Evolutionary conservation across 306 rosid genomes (phyloP).

Genomic region (Fragaria iinumae): DNA sequence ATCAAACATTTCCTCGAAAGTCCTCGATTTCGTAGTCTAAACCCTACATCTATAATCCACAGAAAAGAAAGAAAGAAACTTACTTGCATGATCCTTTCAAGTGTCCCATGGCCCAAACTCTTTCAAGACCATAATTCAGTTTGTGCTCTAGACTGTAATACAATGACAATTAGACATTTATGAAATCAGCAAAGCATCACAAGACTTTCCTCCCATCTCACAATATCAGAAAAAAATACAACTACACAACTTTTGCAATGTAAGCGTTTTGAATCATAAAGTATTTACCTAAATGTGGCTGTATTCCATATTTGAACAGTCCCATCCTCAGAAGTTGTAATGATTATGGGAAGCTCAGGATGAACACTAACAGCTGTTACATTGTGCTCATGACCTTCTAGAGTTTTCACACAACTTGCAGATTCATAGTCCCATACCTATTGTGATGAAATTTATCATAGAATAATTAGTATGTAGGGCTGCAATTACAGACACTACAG

Average conservation of each 20-base stretch:
- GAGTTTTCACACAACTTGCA: slow-evolving; percentile 35
- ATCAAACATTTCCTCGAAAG: neutral
- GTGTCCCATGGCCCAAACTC: slow-evolving; percentile 62
- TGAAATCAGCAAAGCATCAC: neutral
- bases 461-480: neutral
- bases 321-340: slow-evolving; percentile 61
- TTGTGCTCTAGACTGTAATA: slow-evolving; percentile 40
- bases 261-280: neutral
- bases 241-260: neutral
- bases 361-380: slow-evolving; percentile 45
- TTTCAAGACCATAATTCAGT: slow-evolving; percentile 45
- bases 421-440: slow-evolving; percentile 55
- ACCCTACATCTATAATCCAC: neutral
- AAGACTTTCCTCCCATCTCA: neutral
- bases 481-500: neutral
- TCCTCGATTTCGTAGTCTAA: neutral
- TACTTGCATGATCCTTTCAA: slow-evolving; percentile 47
- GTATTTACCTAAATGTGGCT: slow-evolving; percentile 32
- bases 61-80: slow-evolving; percentile 8
- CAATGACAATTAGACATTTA: neutral
- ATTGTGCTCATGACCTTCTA: slow-evolving; percentile 59
- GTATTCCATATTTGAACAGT: slow-evolving; percentile 51
- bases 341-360: slow-evolving; percentile 48
- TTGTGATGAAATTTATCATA: neutral
- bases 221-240: neutral